Evolutionary conservation across 1,284 basidiomycete genomes (phyloP).

Genomic region (Coniferiporia sulphurascens): DNA sequence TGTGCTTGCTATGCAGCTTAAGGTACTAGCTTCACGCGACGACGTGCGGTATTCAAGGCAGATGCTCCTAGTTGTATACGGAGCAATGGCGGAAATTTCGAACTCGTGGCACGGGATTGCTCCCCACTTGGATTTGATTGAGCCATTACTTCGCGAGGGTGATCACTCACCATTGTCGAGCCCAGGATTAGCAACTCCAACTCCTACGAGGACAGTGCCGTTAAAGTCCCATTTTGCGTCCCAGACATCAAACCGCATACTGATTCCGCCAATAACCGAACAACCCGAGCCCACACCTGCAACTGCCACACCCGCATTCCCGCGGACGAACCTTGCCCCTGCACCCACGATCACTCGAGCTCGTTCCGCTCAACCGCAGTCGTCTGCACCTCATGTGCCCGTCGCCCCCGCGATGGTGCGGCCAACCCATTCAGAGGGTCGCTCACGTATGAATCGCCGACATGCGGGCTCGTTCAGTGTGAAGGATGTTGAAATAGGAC

Average conservation of each 20-base stretch:
- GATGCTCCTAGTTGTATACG: conserved; percentile 85
- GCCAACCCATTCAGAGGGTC: conserved; percentile 11
- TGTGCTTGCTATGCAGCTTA: conserved; percentile 79
- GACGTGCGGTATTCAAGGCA: conserved; percentile 89
- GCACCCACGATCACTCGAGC: neutral
- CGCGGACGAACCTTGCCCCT: neutral
- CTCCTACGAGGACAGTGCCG: conserved; percentile 9
- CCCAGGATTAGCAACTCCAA: conserved; percentile 8
- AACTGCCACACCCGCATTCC: conserved; percentile 8
- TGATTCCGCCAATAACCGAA: conserved; percentile 18
- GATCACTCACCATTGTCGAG: conserved; percentile 24
- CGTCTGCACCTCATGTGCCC: conserved; percentile 23
- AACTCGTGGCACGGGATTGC: conserved; percentile 81
- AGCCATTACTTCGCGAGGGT: conserved; percentile 53
- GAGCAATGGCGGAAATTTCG: conserved; percentile 85
- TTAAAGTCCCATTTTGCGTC: conserved; percentile 6
- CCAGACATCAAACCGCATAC: conserved; percentile 8
- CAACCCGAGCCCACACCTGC: conserved; percentile 15
- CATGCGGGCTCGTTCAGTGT: conserved; percentile 92
- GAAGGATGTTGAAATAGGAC: conserved; percentile 87
- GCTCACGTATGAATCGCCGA: conserved; percentile 54
- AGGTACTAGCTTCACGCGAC: conserved; percentile 67
- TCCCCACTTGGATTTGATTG: conserved; percentile 69
- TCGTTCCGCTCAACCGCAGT: conserved; percentile 27
- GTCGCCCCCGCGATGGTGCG: conserved; percentile 13